Conservation (phyloP, 139 green algal species). For the Tetraselmis chui region DNA sequence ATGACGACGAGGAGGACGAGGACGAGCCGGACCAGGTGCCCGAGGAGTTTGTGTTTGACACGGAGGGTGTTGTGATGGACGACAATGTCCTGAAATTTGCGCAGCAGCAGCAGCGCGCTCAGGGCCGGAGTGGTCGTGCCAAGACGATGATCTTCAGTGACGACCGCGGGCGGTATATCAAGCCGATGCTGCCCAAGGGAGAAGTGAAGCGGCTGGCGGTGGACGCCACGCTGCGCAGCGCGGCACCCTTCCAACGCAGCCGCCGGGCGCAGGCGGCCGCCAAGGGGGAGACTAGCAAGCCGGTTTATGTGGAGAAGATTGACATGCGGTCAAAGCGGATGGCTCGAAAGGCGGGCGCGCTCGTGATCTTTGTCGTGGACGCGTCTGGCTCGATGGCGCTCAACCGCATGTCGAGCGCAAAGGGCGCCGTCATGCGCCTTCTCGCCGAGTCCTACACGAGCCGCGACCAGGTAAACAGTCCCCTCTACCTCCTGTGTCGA, state of each 20-base stretch:
- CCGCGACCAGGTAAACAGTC: conserved; percentile 70
- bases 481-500: not conserved
- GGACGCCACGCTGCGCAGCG: conserved; percentile 91
- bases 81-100: conserved; percentile 86
- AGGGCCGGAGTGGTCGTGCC: conserved; percentile 79
- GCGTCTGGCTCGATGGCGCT: conserved; percentile 92
- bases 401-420: conserved; percentile 96
- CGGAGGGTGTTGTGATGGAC: conserved; percentile 92
- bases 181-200: conserved; percentile 95
- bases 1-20: conserved; percentile 42
- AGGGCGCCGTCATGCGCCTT: conserved; percentile 92
- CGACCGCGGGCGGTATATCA: conserved; percentile 91
- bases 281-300: conserved; percentile 32
- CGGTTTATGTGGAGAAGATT: conserved; percentile 93
- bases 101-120: conserved; percentile 80
- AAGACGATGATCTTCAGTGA: conserved; percentile 98
- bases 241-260: conserved; percentile 88
- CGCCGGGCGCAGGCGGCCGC: conserved; percentile 40
- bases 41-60: conserved; percentile 98
- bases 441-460: conserved; percentile 88
- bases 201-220: conserved; percentile 90
- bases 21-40: conserved; percentile 75
- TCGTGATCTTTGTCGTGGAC: conserved; percentile 87
- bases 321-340: conserved; percentile 96
- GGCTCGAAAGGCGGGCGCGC: conserved; percentile 89